Base-by-base conservation (phyloP, 306 rosid species). In the Fragaria vesca region DNA sequence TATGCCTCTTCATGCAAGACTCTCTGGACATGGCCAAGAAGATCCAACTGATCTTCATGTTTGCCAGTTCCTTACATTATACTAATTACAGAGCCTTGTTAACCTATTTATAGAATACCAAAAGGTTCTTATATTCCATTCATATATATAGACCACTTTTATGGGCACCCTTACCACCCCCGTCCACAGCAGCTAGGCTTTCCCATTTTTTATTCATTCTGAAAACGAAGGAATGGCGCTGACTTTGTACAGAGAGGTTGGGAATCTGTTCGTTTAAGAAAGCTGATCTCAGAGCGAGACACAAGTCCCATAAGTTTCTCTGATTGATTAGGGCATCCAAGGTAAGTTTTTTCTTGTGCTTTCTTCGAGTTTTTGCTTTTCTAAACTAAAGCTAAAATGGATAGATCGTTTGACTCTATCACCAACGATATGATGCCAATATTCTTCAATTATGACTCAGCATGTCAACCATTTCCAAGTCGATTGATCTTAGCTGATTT, bases 1-100 rank as follows among this genome's bases (percentile, higher is more conserved):
- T 86, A 71, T 80, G 24, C 81, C 74, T 75, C 72, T 74, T 57
- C 5, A 70, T 70, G 74, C 60, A 26, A 70, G 74, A 70, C 52
- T 21, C 66, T 28, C 13, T 4, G 18, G 3, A 26, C 18, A 61
- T 4, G 1, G 18, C 65, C 15, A 12, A 28, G 66, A 61, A 61
- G 66, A 61, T 61, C 66, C 7, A 28, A 61, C 18, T 12, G 17
- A 61, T 28, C 38, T 28, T 38, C 66, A 26, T 12, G 38, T 11
- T 1, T 4, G 40, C 38, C 65, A 58, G 65, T 58, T 58, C 16
- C 26, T 21, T 8, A 8, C 16, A 11, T 10, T 58, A 10, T 58
- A 24, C 13, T 26, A 60, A 28, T 26, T 60, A 8, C 38, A 12
- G 38, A 11, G 36, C 38, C 66, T 26, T 60, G 38, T 26, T 26